Conservation (phyloP, 2,329 filamentous ascomycete genomes). For the Ophiocordyceps polyrhachis-furcata region DNA sequence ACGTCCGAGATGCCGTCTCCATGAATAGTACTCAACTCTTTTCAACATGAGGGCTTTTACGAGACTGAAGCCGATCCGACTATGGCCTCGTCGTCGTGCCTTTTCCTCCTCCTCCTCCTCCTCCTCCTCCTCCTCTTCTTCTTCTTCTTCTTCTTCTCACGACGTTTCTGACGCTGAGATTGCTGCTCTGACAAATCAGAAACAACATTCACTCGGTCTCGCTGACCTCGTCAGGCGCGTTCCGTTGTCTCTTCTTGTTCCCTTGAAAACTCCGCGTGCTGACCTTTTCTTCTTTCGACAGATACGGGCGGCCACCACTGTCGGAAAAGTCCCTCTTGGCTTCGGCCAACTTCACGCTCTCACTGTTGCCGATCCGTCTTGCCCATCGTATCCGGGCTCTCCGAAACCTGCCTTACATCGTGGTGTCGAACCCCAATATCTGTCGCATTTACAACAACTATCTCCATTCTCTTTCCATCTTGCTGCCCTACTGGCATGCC, state of each 20-base stretch:
- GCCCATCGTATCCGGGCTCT: constrained; percentile 87
- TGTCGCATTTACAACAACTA: constrained; percentile 93
- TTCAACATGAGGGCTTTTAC: background rate
- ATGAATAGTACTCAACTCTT: background rate
- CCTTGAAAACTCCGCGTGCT: no score
- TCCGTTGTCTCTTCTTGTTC: no score
- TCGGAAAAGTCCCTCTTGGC: constrained; percentile 62
- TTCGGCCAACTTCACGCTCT: constrained; percentile 90
- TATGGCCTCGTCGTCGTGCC: background rate
- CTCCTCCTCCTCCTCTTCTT: no score
- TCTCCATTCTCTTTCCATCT: constrained; percentile 73
- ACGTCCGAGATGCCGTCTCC: constrained; percentile 3
- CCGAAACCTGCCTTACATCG: constrained; percentile 87
- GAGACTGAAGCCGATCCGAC: background rate
- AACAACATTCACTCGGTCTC: constrained; percentile 65
- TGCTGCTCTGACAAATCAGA: constrained; percentile 54
- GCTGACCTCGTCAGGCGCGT: constrained; percentile 71
- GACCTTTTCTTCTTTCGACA: no score
- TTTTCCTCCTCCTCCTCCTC: no score
- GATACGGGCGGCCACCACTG: constrained; percentile 67
- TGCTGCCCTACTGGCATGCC: constrained; percentile 59
- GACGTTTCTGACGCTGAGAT: constrained; percentile 55
- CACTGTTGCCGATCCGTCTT: constrained; percentile 75
- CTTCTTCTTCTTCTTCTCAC: background rate
- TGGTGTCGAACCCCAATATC: constrained; percentile 94